Evolutionary conservation across 163 green algal genomes (phyloP).

Genomic region (Trebouxia gelatinosa): DNA sequence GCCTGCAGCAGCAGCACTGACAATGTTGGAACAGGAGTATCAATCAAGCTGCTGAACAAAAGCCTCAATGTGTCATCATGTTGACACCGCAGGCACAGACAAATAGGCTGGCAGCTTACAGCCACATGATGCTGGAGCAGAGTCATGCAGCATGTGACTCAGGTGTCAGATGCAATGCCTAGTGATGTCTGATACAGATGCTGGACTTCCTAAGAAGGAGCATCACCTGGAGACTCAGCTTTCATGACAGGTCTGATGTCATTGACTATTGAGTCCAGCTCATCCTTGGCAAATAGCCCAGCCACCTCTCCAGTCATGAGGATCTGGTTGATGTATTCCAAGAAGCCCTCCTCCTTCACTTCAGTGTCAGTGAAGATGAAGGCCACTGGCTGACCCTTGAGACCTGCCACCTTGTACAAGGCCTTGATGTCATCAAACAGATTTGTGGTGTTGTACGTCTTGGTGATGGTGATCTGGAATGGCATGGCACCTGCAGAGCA

Average conservation of each 20-base stretch:
- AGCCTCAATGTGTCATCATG: too few relatives aligned
- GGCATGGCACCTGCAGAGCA: slow-evolving; percentile 56
- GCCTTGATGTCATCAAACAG: slow-evolving; percentile 95
- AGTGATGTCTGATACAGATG: too few relatives aligned
- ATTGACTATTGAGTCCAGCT: slow-evolving; percentile 92
- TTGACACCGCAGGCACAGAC: too few relatives aligned
- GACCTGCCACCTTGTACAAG: slow-evolving; percentile 88
- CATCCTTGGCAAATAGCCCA: slow-evolving; percentile 92
- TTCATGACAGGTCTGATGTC: slow-evolving; percentile 90
- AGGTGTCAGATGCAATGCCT: too few relatives aligned
- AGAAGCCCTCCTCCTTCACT: slow-evolving; percentile 92
- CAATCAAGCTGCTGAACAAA: too few relatives aligned
- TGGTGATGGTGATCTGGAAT: slow-evolving; percentile 78
- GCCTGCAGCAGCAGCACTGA: slow-evolving; percentile 36
- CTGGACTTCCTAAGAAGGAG: too few relatives aligned
- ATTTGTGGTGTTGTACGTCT: slow-evolving; percentile 79
- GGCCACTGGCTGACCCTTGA: slow-evolving; percentile 88
- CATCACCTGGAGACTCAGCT: slow-evolving; percentile 43
- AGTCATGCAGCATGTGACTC: too few relatives aligned
- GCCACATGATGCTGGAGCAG: too few relatives aligned
- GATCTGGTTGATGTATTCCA: slow-evolving; percentile 94
- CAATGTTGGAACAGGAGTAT: too few relatives aligned
- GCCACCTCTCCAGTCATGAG: slow-evolving; percentile 75
- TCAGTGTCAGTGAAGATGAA: slow-evolving; percentile 95
- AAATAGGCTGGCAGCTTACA: too few relatives aligned